phyloP scores from a whole-genome alignment of 306 rosid genomes.

The Fragaria iinumae region DNA sequence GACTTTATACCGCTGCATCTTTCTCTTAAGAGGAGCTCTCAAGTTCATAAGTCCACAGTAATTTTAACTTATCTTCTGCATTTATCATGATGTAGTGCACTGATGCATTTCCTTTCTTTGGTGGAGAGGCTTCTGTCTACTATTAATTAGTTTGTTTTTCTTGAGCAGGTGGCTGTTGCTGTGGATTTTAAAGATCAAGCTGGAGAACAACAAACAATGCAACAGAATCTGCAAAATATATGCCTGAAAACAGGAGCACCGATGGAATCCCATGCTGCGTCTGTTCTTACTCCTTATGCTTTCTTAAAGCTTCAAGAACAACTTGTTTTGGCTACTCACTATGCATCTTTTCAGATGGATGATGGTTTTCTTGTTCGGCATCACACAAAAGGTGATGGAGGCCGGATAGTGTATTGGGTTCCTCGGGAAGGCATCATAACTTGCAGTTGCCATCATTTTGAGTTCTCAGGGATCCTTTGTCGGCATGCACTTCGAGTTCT shows the following conservation, averaged over 20 bases:
- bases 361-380: constrained; percentile 93
- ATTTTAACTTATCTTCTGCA: neutral
- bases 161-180: constrained; percentile 80
- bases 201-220: constrained; percentile 98
- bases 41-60: neutral
- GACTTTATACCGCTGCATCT: neutral
- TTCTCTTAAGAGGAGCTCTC: neutral
- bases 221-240: constrained; percentile 95
- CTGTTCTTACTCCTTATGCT: constrained; percentile 83
- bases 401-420: constrained; percentile 76
- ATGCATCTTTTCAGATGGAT: constrained; percentile 83
- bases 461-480: constrained; percentile 91
- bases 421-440: constrained; percentile 82
- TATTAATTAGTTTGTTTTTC: constrained; percentile 29
- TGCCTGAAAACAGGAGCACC: constrained; percentile 98
- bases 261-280: constrained; percentile 94
- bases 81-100: neutral
- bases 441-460: constrained; percentile 94
- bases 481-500: constrained; percentile 90
- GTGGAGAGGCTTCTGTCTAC: neutral
- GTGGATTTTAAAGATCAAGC: constrained; percentile 97
- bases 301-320: constrained; percentile 95
- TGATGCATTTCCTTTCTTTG: neutral
- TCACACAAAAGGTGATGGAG: constrained; percentile 90
- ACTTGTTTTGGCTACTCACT: constrained; percentile 95